Conservation (phyloP, 192 early-diverging fungal genomes). For the Umbelopsis sp. region DNA sequence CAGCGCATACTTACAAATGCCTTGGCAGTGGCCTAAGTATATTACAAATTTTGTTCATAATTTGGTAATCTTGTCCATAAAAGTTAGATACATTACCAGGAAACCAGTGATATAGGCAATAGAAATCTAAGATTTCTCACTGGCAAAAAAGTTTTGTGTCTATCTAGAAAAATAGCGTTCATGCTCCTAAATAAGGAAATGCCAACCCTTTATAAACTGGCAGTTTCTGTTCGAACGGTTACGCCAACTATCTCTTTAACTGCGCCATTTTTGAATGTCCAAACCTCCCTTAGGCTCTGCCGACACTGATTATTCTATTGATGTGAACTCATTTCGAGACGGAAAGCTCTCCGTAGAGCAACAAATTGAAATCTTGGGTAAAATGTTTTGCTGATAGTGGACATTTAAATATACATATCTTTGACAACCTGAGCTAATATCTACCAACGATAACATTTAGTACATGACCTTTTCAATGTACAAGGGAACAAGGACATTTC, state of each 20-base stretch:
- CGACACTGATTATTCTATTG: conserved; percentile 30
- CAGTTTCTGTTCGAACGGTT: neutral
- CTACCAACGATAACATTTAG: conserved; percentile 21
- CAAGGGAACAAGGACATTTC: conserved; percentile 68
- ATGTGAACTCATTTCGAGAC: conserved; percentile 46
- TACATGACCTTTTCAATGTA: conserved; percentile 85
- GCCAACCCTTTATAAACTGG: neutral
- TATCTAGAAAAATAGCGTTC: neutral
- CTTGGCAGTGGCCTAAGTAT: too few species aligned
- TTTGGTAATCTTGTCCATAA: too few species aligned
- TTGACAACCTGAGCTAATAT: conserved; percentile 1
- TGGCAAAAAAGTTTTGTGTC: too few species aligned
- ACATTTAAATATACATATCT: neutral
- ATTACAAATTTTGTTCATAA: too few species aligned
- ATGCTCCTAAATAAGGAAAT: neutral
- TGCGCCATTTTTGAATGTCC: conserved; percentile 30
- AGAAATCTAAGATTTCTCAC: too few species aligned
- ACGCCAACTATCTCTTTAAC: conserved; percentile 1
- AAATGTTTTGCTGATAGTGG: neutral
- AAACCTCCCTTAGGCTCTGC: conserved; percentile 25
- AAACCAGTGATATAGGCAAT: too few species aligned
- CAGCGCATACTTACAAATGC: too few species aligned
- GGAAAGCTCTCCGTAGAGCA: conserved; percentile 70
- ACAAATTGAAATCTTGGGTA: conserved; percentile 60
- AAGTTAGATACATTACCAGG: too few species aligned